Evolutionary conservation across 1,284 basidiomycete species (phyloP).

Genomic region (Ganoderma lingzhi): DNA sequence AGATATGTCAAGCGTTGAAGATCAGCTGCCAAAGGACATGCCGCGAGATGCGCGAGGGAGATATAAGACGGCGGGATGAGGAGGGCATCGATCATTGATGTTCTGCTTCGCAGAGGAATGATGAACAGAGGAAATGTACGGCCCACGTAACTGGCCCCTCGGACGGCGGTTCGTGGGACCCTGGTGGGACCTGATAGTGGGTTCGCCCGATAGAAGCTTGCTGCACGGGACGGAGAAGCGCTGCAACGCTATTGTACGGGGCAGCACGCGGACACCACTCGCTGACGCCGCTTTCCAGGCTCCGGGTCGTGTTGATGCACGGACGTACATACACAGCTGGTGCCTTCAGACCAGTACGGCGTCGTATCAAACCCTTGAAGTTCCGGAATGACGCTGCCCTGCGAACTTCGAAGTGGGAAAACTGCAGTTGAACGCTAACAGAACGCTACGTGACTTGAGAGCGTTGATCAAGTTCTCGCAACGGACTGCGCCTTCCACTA

Average conservation of each 20-base stretch:
- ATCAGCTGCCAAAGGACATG: slow-evolving; percentile 8
- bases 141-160: neutral
- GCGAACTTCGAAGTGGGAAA: neutral
- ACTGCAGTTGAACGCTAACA: neutral
- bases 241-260: neutral
- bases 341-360: neutral
- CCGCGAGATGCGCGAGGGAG: neutral
- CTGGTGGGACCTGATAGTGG: neutral
- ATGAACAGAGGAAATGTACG: slow-evolving; percentile 13
- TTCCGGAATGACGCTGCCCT: slow-evolving; percentile 8
- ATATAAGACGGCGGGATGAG: slow-evolving; percentile 12
- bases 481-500: neutral
- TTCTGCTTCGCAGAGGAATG: slow-evolving; percentile 18
- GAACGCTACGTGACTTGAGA: neutral
- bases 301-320: neutral
- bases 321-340: slow-evolving; percentile 1
- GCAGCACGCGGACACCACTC: neutral
- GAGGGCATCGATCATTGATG: slow-evolving; percentile 21
- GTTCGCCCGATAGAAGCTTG: neutral
- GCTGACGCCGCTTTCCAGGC: neutral
- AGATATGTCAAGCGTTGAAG: slow-evolving; percentile 7
- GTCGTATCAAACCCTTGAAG: slow-evolving; percentile 11
- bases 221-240: neutral
- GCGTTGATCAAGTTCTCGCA: neutral
- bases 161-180: slow-evolving; percentile 6